Percentiles rank a stretch among this genome's conserved stretches.
These are phyloP conservation scores for Fraxinus cuspidata DNA, from an alignment of 257 asterid genomes.

Conservation along the genomic window DNA sequence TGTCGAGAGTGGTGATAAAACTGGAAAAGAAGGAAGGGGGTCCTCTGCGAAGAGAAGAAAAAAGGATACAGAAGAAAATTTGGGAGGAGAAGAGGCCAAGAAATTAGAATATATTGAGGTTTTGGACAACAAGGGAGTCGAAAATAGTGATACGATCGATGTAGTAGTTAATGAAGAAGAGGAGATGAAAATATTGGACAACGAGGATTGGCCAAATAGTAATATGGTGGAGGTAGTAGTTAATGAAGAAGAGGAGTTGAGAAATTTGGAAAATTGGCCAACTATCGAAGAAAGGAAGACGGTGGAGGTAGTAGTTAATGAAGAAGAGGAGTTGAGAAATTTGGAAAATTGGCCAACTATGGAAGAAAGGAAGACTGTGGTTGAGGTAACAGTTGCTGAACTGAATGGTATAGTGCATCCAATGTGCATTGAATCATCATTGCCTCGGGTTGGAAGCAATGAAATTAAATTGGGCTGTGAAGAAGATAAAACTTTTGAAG, in stretches of 20 bases:
- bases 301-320: conserved; percentile 13
- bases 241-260: conserved; percentile 24
- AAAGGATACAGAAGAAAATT: conserved; percentile 33
- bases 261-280: conserved; percentile 29
- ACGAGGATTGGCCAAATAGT: not conserved
- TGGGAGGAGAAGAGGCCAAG: conserved; percentile 28
- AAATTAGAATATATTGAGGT: conserved; percentile 26
- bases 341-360: conserved; percentile 30
- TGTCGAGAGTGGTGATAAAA: conserved; percentile 26
- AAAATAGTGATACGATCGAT: conserved; percentile 38
- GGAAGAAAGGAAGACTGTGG: conserved; percentile 20
- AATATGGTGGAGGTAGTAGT: conserved; percentile 3
- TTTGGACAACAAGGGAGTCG: conserved; percentile 19
- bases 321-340: conserved; percentile 24
- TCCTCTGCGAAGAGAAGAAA: conserved; percentile 39
- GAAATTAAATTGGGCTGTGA: conserved; percentile 23
- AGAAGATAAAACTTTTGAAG: conserved; percentile 21
- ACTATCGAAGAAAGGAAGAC: conserved; percentile 13
- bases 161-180: conserved; percentile 8
- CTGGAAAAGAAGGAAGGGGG: conserved; percentile 24
- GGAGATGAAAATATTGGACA: not conserved
- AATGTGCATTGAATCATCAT: conserved; percentile 24
- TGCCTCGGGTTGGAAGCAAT: conserved; percentile 29
- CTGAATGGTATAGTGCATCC: conserved; percentile 24
- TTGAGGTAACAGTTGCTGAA: conserved; percentile 29